Base-by-base conservation (phyloP, 257 asterid species). In the Solanum habrochaites region DNA sequence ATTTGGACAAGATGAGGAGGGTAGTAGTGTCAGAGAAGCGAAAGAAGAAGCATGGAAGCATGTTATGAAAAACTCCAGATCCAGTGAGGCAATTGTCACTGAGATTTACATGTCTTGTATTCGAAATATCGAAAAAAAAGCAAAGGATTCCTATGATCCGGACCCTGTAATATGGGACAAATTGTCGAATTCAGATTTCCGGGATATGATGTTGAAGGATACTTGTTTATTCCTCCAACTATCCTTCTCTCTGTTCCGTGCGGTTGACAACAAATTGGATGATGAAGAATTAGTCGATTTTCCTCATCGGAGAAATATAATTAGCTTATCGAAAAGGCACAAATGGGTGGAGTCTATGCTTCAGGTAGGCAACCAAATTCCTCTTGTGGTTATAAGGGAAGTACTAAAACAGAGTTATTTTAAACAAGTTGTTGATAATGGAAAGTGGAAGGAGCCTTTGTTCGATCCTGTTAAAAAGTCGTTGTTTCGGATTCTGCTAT, bases 201-300 rank as follows among this genome's bases (percentile, higher is more conserved):
- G 80, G 3, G 12, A 20, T 6, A 88, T 78, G 91, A 89, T 89
- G 91, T 11, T 86, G 2, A 77, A 75, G 60, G 91, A 89, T 29
- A 87, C 89, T 21, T 85, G 87, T 13, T 85, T 87, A 80, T 89
- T 89, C 75, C 88, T 89, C 8, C 91, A 87, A 10, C 21, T 89
- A 37, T 83, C 86, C 2, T 83, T 39, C 58, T 89, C n/a, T 66
- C 11, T 66, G 12, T 20, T 66, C 11, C 9, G 37, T 6, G 6
- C 0, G 16, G 60, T 15, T 52, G 60, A 52, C 60, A 52, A 52
- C 60, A 52, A 52, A 8, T 6, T 6, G 1, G 23, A 52, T 12
- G 72, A 43, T 5, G 9, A 2, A 4, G 27, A 64, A 25, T 64
- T 64, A 12, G 35, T 4, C 14, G 72, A 64, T 64, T 64, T 64